Conservation (phyloP, 306 rosid species). For the Prunus mume region DNA sequence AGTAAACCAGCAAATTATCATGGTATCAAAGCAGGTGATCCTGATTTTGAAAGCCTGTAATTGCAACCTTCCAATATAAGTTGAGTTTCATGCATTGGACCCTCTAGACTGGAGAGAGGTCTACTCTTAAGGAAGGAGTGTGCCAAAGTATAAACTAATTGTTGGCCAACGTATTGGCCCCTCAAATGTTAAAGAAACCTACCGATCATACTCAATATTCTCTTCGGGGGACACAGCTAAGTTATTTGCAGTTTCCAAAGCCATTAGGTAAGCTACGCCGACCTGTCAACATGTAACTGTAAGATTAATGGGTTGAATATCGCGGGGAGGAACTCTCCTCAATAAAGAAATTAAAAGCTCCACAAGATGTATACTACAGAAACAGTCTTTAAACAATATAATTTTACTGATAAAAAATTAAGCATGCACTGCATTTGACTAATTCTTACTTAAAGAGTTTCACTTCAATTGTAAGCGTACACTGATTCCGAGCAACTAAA, state of each 20-base stretch:
- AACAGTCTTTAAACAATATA: background rate
- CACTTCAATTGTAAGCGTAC: background rate
- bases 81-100: background rate
- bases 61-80: background rate
- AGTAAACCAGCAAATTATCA: background rate
- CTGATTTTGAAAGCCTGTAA: background rate
- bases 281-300: constrained; percentile 49
- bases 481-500: background rate
- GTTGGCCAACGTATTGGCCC: background rate
- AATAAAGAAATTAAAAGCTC: background rate
- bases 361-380: background rate
- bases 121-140: background rate
- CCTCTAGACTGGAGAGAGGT: background rate
- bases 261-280: constrained; percentile 92
- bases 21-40: background rate
- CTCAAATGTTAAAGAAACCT: constrained; percentile 29
- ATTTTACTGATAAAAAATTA: background rate
- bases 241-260: constrained; percentile 77
- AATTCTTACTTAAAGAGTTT: background rate
- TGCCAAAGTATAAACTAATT: background rate
- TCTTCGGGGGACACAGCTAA: constrained; percentile 59
- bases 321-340: constrained; percentile 2
- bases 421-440: background rate
- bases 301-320: constrained; percentile 3
- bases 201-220: constrained; percentile 94